Percentiles rank a stretch among this genome's conserved stretches.
Evolutionary conservation across 805 yeast species (phyloP).

Genomic region (Hanseniaspora meyeri): DNA sequence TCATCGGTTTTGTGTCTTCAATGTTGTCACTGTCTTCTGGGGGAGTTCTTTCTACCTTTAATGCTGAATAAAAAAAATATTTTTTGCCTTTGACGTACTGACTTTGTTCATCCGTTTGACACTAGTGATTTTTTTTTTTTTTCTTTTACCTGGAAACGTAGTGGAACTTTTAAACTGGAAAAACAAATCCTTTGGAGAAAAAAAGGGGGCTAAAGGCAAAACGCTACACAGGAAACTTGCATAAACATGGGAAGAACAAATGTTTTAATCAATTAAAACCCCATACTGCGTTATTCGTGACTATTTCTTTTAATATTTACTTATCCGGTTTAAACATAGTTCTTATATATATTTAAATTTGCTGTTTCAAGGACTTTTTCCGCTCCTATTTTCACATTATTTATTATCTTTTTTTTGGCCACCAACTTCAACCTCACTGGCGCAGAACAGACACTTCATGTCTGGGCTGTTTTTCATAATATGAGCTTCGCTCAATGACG

Average conservation of each 20-base stretch:
- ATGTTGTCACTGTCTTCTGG: no score
- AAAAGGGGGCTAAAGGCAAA: background rate
- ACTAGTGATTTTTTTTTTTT: background rate
- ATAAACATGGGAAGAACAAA: no score
- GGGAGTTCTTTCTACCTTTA: no score
- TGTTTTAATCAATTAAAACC: no score
- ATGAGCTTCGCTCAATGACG: constrained; percentile 93
- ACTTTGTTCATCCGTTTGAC: background rate
- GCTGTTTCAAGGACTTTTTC: background rate
- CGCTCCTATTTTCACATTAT: background rate
- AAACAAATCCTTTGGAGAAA: no score
- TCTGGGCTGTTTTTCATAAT: constrained; percentile 44
- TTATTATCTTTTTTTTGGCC: background rate
- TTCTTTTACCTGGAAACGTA: background rate
- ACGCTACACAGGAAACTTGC: background rate
- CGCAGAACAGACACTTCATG: constrained; percentile 45
- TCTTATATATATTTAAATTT: background rate
- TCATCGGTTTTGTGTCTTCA: constrained; percentile 40
- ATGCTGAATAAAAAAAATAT: background rate
- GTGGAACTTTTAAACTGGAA: background rate
- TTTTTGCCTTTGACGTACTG: no score
- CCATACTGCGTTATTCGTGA: no score
- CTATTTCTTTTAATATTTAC: no score
- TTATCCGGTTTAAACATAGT: no score
- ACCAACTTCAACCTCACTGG: constrained; percentile 38